These are phyloP conservation scores for Schwanniomyces sp. DNA, from an alignment of 805 yeast species.

Conservation along the genomic window DNA sequence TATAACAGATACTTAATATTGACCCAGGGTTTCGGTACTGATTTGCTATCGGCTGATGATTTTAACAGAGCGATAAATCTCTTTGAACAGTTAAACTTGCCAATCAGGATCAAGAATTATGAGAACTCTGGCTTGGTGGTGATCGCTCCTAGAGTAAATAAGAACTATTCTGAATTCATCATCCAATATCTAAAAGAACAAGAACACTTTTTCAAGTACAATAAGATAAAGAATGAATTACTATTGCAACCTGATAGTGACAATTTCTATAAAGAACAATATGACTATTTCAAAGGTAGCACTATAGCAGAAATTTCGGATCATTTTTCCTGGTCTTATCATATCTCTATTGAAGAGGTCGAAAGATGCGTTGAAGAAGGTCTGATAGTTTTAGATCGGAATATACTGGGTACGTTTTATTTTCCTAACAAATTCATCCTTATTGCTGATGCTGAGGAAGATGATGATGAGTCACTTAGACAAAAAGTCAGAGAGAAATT, in stretches of 20 bases:
- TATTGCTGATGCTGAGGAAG: constrained; percentile 3
- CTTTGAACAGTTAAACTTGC: constrained; percentile 59
- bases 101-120: constrained; percentile 43
- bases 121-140: constrained; percentile 35
- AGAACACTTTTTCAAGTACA: constrained; percentile 21
- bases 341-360: constrained; percentile 64
- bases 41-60: constrained; percentile 69
- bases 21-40: constrained; percentile 52
- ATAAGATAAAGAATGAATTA: constrained; percentile 23
- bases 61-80: constrained; percentile 58
- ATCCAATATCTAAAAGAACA: constrained; percentile 20
- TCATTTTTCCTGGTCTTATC: constrained; percentile 63
- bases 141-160: constrained; percentile 22
- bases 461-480: constrained; percentile 7
- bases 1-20: constrained; percentile 35
- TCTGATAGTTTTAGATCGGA: constrained; percentile 62
- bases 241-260: constrained; percentile 14
- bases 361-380: constrained; percentile 59
- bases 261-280: constrained; percentile 14
- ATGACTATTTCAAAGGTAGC: constrained; percentile 28
- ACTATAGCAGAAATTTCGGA: constrained; percentile 44
- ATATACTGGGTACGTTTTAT: constrained; percentile 64
- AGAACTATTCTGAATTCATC: constrained; percentile 29
- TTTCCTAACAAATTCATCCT: constrained; percentile 45
- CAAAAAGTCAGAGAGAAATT: constrained; percentile 11